phyloP scores from a whole-genome alignment of 441 rosid genomes.

The Pelargonium myrrhifolium region DNA sequence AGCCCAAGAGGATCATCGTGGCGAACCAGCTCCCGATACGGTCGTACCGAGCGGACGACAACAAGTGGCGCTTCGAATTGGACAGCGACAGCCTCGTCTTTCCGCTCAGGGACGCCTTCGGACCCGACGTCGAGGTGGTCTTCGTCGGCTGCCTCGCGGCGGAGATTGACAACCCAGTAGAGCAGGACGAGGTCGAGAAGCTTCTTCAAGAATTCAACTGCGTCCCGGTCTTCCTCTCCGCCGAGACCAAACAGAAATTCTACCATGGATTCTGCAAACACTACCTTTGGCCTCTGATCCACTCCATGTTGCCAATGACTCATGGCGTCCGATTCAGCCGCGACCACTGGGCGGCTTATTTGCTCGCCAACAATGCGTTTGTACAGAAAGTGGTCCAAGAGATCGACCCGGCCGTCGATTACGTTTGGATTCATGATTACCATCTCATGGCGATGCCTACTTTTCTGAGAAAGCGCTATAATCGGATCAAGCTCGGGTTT shows the following conservation, averaged over 20 bases:
- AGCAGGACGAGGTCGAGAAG: conserved; percentile 55
- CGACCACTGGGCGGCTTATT: conserved; percentile 55
- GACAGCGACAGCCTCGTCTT: conserved; percentile 45
- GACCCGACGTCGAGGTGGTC: conserved; percentile 41
- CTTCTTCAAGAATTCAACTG: conserved; percentile 40
- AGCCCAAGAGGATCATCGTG: conserved; percentile 41
- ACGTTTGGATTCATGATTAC: conserved; percentile 77
- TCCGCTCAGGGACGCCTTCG: conserved; percentile 59
- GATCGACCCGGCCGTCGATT: conserved; percentile 58
- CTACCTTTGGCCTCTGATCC: conserved; percentile 79
- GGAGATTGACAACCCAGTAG: conserved; percentile 35
- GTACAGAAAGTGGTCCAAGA: conserved; percentile 56
- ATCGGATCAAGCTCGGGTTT: conserved; percentile 52
- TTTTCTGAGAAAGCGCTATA: conserved; percentile 46
- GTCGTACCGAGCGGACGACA: conserved; percentile 24
- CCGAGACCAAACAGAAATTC: conserved; percentile 42
- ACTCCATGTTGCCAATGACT: conserved; percentile 55
- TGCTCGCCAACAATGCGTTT: conserved; percentile 50
- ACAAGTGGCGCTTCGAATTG: conserved; percentile 48
- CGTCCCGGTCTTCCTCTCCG: conserved; percentile 54
- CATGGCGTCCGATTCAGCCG: conserved; percentile 49
- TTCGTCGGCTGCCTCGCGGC: conserved; percentile 60
- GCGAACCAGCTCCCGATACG: conserved; percentile 59
- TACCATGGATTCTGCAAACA: conserved; percentile 86
- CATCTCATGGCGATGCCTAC: conserved; percentile 72